Conservation (phyloP, 2,329 filamentous ascomycete genomes). For the Rhinocladiella similis region DNA sequence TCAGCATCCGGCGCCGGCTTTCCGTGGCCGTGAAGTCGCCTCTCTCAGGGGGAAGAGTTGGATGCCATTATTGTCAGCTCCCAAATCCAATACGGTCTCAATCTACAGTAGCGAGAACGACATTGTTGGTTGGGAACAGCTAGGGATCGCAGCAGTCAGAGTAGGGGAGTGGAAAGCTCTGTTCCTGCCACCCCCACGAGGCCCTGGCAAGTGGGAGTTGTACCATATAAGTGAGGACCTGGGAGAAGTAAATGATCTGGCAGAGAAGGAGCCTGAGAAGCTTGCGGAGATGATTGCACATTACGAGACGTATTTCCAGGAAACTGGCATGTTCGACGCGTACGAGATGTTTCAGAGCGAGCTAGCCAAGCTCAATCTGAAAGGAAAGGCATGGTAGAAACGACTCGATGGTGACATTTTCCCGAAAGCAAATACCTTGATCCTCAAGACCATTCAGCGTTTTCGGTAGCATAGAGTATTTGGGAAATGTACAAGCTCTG, state of each 20-base stretch:
- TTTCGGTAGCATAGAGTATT: too few species aligned
- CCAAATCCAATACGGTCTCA: constrained; percentile 4
- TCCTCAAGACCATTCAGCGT: too few species aligned
- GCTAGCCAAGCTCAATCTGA: neutral
- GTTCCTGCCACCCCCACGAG: neutral
- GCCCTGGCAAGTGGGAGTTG: constrained; percentile 48
- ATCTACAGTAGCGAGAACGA: constrained; percentile 27
- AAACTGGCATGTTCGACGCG: constrained; percentile 50
- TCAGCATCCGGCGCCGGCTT: constrained; percentile 33
- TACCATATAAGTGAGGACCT: constrained; percentile 54
- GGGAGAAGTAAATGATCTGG: constrained; percentile 50
- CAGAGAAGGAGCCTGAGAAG: constrained; percentile 41
- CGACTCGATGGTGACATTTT: too few species aligned
- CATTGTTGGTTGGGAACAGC: constrained; percentile 36
- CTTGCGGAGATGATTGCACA: constrained; percentile 50
- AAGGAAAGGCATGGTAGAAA: constrained; percentile 1
- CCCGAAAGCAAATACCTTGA: too few species aligned
- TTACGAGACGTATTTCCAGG: constrained; percentile 59
- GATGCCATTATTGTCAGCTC: constrained; percentile 33
- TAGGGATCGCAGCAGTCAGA: constrained; percentile 58
- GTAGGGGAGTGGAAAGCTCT: constrained; percentile 81
- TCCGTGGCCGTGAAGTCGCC: constrained; percentile 34
- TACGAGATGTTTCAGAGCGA: neutral
- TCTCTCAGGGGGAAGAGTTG: constrained; percentile 33
- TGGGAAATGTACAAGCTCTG: too few species aligned